Evolutionary conservation across 1,139 yeast species (phyloP).

Genomic region (Taiozyma sp.): DNA sequence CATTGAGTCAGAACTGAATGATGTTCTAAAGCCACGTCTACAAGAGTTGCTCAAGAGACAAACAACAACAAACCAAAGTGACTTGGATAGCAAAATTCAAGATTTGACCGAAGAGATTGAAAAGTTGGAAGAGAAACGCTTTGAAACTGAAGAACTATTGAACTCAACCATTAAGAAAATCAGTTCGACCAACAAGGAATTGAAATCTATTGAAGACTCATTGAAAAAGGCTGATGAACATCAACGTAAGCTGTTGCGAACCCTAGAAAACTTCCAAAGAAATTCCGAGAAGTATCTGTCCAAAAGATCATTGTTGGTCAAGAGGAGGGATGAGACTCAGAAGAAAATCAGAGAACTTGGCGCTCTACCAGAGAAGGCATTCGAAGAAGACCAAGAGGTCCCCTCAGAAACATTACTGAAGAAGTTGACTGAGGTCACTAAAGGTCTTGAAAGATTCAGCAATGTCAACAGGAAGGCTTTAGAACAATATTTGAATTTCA

Average conservation of each 20-base stretch:
- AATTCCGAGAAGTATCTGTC: constrained; percentile 62
- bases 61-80: constrained; percentile 8
- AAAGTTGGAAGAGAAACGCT: constrained; percentile 25
- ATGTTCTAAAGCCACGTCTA: constrained; percentile 45
- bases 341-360: constrained; percentile 80
- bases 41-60: constrained; percentile 27
- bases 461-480: constrained; percentile 90
- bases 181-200: constrained; percentile 23
- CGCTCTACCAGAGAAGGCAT: constrained; percentile 83
- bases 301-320: constrained; percentile 54
- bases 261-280: constrained; percentile 60
- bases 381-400: constrained; percentile 41
- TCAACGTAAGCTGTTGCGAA: constrained; percentile 49
- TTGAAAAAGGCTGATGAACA: constrained; percentile 50
- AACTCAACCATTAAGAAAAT: constrained; percentile 24
- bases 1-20: constrained; percentile 54
- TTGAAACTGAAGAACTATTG: constrained; percentile 32
- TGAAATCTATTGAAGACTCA: constrained; percentile 33
- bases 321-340: constrained; percentile 69
- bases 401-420: constrained; percentile 50
- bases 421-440: constrained; percentile 54
- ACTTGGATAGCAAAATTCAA: constrained; percentile 19
- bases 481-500: constrained; percentile 76
- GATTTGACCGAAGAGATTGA: constrained; percentile 32
- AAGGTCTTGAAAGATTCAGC: constrained; percentile 55